Evolutionary conservation across 2,329 filamentous ascomycete genomes (phyloP).

Genomic region (Colletotrichum simmondsii): DNA sequence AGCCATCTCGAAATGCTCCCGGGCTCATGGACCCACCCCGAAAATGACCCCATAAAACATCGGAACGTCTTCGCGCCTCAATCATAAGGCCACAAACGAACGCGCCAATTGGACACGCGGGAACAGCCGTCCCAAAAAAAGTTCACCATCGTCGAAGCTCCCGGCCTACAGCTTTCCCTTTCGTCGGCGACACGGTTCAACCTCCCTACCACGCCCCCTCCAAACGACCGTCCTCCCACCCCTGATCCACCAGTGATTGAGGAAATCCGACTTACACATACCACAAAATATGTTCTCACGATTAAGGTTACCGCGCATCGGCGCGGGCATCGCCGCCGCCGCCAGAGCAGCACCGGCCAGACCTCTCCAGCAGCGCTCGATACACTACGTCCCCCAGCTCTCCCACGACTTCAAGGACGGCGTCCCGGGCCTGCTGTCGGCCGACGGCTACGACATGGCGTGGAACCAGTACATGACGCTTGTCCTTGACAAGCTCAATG

Average conservation of each 20-base stretch:
- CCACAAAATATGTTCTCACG: conserved; percentile 59
- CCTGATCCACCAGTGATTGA: neutral
- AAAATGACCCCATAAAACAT: neutral
- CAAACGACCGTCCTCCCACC: neutral
- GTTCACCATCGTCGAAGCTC: conserved; percentile 33
- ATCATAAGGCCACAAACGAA: conserved; percentile 26
- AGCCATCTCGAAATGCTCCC: conserved; percentile 7
- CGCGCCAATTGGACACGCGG: conserved; percentile 20
- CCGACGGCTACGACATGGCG: conserved; percentile 76
- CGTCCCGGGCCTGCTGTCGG: conserved; percentile 77
- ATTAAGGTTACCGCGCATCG: conserved; percentile 62
- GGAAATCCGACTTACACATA: conserved; percentile 38
- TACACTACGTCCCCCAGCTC: conserved; percentile 61
- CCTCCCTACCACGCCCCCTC: conserved; percentile 2
- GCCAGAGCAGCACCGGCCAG: conserved; percentile 38
- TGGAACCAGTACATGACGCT: conserved; percentile 86
- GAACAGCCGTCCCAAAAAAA: conserved; percentile 32
- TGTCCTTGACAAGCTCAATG: conserved; percentile 81
- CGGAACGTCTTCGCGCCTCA: conserved; percentile 25
- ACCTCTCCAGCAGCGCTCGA: conserved; percentile 47
- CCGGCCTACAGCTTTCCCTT: conserved; percentile 17
- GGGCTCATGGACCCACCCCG: neutral
- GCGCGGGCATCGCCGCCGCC: conserved; percentile 38
- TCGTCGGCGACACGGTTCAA: conserved; percentile 21
- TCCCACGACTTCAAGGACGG: conserved; percentile 59